phyloP scores from a whole-genome alignment of 106 monocot species.

The Acorus calamus region DNA sequence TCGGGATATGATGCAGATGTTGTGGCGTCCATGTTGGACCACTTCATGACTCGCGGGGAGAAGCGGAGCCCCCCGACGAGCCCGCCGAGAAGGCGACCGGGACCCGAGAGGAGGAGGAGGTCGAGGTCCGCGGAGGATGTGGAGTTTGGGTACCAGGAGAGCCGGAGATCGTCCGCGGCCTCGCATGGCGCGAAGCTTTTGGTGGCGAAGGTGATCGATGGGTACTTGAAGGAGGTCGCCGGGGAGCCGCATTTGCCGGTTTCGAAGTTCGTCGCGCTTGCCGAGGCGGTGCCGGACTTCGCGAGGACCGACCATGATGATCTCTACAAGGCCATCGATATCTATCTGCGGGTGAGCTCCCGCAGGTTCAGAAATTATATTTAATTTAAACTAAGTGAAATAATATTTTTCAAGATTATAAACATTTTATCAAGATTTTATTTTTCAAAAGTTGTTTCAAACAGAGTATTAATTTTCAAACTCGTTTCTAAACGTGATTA shows the following conservation, averaged over 20 bases:
- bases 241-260: conserved; percentile 43
- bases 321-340: conserved; percentile 68
- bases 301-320: conserved; percentile 69
- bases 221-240: conserved; percentile 56
- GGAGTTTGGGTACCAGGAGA: conserved; percentile 41
- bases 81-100: conserved; percentile 26
- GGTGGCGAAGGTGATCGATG: conserved; percentile 64
- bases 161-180: conserved; percentile 51
- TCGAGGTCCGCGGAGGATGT: conserved; percentile 56
- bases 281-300: conserved; percentile 63
- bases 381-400: no score
- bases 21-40: conserved; percentile 59
- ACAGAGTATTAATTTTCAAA: not conserved
- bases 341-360: conserved; percentile 55
- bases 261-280: conserved; percentile 51
- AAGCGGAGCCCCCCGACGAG: conserved; percentile 40
- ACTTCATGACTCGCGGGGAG: conserved; percentile 47
- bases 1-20: conserved; percentile 52
- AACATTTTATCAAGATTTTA: no score
- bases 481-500: not conserved
- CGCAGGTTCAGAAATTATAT: not conserved
- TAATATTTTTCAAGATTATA: not conserved
- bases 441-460: not conserved
- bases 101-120: conserved; percentile 20
- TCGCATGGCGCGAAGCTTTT: conserved; percentile 57